A percentile compares a stretch with the other conserved stretches of the same genome.
phyloP scores from a whole-genome alignment of 192 early-diverging fungal genomes.

The Coemansia sp. region DNA sequence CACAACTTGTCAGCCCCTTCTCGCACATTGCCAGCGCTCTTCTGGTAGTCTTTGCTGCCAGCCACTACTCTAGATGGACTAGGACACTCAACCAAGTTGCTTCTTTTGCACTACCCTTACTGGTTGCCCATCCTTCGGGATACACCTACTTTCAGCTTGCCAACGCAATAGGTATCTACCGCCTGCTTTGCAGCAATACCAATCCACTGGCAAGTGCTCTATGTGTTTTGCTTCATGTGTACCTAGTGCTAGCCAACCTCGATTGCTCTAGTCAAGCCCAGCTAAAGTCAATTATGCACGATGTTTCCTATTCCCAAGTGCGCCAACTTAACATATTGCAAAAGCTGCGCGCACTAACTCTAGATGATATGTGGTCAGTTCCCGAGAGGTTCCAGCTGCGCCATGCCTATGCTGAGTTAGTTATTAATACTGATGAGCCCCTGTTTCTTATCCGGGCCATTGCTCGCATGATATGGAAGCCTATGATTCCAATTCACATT shows the following conservation, averaged over 20 bases:
- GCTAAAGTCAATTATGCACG: not conserved
- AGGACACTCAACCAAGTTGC: slow-evolving; percentile 4
- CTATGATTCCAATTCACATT: slow-evolving; percentile 30
- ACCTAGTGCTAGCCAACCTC: slow-evolving; percentile 20
- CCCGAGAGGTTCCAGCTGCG: slow-evolving; percentile 22
- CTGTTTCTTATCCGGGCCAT: slow-evolving; percentile 41
- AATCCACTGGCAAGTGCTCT: not conserved
- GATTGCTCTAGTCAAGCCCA: slow-evolving; percentile 5
- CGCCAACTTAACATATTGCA: slow-evolving; percentile 18
- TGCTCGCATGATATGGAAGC: slow-evolving; percentile 38
- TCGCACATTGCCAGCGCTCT: slow-evolving; percentile 5
- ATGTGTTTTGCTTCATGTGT: slow-evolving; percentile 1
- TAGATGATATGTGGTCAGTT: slow-evolving; percentile 30
- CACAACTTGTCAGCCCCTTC: not conserved
- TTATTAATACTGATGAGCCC: slow-evolving; percentile 26
- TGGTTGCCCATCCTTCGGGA: not conserved
- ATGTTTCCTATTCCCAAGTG: slow-evolving; percentile 13
- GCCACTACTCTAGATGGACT: not conserved
- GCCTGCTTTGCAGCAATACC: not conserved
- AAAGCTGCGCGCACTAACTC: slow-evolving; percentile 15
- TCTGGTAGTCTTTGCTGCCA: slow-evolving; percentile 7
- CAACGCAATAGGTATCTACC: slow-evolving; percentile 15
- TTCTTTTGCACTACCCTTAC: not conserved
- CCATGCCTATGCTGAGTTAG: slow-evolving; percentile 19
- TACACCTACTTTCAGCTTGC: slow-evolving; percentile 16